Evolutionary conservation across 352 stramenopile genomes (phyloP).

Genomic region (Pythium graminicola): DNA sequence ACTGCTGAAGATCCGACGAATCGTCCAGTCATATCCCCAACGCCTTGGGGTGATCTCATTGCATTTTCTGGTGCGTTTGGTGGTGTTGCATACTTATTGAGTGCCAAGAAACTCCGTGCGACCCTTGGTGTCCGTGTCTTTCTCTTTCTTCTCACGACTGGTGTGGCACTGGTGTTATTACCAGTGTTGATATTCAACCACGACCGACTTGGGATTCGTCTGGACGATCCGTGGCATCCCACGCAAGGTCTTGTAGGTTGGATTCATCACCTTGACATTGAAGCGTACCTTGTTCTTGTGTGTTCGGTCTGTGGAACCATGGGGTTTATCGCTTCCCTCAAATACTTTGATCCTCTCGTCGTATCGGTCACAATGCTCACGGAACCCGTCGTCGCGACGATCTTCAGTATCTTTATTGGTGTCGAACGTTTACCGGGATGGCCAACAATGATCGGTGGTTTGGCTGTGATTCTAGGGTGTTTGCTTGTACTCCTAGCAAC

Average conservation of each 20-base stretch:
- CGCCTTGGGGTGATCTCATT: slow-evolving; percentile 37
- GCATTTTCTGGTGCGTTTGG: slow-evolving; percentile 45
- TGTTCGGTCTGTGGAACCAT: slow-evolving; percentile 43
- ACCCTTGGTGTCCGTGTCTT: slow-evolving; percentile 35
- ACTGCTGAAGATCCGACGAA: neutral
- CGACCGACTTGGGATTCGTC: slow-evolving; percentile 14
- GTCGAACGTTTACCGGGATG: slow-evolving; percentile 31
- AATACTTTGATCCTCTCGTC: slow-evolving; percentile 56
- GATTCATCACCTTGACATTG: slow-evolving; percentile 40
- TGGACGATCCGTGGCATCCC: slow-evolving; percentile 16
- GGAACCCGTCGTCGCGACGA: slow-evolving; percentile 42
- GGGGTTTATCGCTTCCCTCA: slow-evolving; percentile 45
- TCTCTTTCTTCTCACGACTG: slow-evolving; percentile 34
- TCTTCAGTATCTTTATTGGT: slow-evolving; percentile 37
- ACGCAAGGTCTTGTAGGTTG: slow-evolving; percentile 34
- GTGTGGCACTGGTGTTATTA: slow-evolving; percentile 27
- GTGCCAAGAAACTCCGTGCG: slow-evolving; percentile 37
- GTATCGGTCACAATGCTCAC: slow-evolving; percentile 52
- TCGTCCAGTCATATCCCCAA: neutral
- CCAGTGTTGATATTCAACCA: slow-evolving; percentile 24
- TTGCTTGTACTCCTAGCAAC: slow-evolving; percentile 37
- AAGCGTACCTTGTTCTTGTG: slow-evolving; percentile 44
- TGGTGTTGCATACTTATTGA: slow-evolving; percentile 40
- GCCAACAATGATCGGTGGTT: slow-evolving; percentile 37
- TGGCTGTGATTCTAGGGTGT: slow-evolving; percentile 32